phyloP scores from a whole-genome alignment of 352 stramenopile species.

The Pythium phragmiticola region DNA sequence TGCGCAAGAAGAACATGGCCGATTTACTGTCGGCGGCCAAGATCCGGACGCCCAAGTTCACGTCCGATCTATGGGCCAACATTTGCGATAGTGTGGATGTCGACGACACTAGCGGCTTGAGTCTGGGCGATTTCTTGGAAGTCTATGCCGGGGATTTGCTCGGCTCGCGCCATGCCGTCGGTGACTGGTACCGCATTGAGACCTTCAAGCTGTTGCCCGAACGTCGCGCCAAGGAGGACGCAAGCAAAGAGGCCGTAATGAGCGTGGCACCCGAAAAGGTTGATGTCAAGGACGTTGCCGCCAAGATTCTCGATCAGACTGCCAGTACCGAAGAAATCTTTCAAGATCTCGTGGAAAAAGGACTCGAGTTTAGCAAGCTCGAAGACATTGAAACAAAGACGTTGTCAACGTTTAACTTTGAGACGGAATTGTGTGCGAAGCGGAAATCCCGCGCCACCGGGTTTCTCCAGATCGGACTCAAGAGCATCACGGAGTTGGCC shows the following conservation, averaged over 20 bases:
- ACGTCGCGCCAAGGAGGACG: constrained; percentile 30
- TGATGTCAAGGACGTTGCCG: constrained; percentile 45
- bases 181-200: constrained; percentile 57
- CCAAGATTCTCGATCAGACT: constrained; percentile 40
- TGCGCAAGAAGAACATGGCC: constrained; percentile 43
- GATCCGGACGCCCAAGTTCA: constrained; percentile 43
- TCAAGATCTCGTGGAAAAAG: constrained; percentile 39
- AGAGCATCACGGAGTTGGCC: constrained; percentile 40
- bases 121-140: constrained; percentile 38
- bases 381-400: constrained; percentile 35
- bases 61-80: constrained; percentile 37
- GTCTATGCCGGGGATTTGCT: constrained; percentile 40
- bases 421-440: constrained; percentile 31
- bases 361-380: constrained; percentile 50
- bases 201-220: constrained; percentile 56
- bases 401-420: constrained; percentile 29
- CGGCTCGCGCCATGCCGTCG: constrained; percentile 41
- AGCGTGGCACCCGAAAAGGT: constrained; percentile 50
- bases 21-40: constrained; percentile 39
- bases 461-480: constrained; percentile 40
- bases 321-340: constrained; percentile 51
- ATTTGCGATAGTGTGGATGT: constrained; percentile 41
- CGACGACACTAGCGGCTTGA: constrained; percentile 36
- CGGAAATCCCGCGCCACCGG: constrained; percentile 30
- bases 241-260: constrained; percentile 44